A percentile compares a stretch with the other conserved stretches of the same genome.
Conservation (phyloP, 75 land plant genomes). For the Cryptomeria japonica region DNA sequence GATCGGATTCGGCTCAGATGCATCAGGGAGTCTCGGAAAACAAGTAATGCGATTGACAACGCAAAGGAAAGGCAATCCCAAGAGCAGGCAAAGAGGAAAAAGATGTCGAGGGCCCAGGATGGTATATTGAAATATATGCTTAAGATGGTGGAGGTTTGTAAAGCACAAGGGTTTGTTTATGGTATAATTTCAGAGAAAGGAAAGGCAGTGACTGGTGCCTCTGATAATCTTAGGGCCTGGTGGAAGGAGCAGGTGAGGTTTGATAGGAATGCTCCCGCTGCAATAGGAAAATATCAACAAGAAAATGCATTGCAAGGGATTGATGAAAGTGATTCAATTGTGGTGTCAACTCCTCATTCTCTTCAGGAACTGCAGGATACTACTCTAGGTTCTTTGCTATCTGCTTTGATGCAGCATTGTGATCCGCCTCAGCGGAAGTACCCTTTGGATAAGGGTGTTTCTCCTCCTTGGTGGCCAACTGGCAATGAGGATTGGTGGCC, state of each 20-base stretch:
- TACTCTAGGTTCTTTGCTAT: constrained; percentile 82
- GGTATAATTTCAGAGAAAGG: constrained; percentile 94
- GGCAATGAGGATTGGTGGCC: constrained; percentile 91
- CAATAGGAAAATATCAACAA: constrained; percentile 74
- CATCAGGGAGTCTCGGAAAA: constrained; percentile 44
- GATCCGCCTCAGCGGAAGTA: constrained; percentile 90
- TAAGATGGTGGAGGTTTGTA: constrained; percentile 86
- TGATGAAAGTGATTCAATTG: constrained; percentile 21
- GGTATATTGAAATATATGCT: constrained; percentile 76
- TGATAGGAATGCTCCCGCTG: constrained; percentile 88
- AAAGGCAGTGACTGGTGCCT: constrained; percentile 85
- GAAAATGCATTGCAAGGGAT: constrained; percentile 48
- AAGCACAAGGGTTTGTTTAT: constrained; percentile 94
- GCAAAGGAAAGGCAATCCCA: constrained; percentile 62
- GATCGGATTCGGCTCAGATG: constrained; percentile 31
- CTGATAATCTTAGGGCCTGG: constrained; percentile 93
- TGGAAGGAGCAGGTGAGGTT: constrained; percentile 94
- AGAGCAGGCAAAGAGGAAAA: constrained; percentile 72
- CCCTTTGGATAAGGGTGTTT: constrained; percentile 83
- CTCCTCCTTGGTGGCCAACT: constrained; percentile 96
- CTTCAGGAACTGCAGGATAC: constrained; percentile 90
- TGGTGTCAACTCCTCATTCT: constrained; percentile 52
- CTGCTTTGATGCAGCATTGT: constrained; percentile 96
- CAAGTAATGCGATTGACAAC: constrained; percentile 18
- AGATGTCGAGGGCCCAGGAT: constrained; percentile 77